Base-by-base conservation (phyloP, 2,329 filamentous ascomycete species). In the Pseudonectria buxi region DNA sequence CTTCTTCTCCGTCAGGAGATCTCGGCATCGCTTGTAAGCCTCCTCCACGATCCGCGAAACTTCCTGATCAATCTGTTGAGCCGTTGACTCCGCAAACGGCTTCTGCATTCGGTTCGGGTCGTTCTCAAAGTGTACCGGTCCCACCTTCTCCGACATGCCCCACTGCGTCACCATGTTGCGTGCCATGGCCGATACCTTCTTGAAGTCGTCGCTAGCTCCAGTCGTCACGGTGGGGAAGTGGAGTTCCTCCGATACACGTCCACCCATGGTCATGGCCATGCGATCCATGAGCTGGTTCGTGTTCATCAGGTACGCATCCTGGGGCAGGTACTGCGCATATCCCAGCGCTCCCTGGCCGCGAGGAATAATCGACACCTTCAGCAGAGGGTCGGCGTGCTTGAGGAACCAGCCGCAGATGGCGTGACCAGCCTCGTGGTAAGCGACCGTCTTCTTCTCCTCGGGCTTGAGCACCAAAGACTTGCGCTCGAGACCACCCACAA, bases 401-500 rank as follows among this genome's bases (percentile, higher is more conserved):
- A 98, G 86, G 71, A 83, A 98, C 92, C 92, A 98, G 39, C 92
- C 92, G 61, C 92, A 98, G 59, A 98, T 94, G 46, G 92, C 92
- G 62, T 98, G 92, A 39, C 92, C 92, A 24, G 92, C 92, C 69
- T 98, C 92, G 65, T 98, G 92, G 63, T 98, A 98, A 5, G 92
- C 92, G 28, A 96, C 92, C 11, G 87, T 94, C 58, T 78, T 84
- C 76, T 96, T 96, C 70, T 98, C 92, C 52, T 88, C 78, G 1
- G 92, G 90, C 48, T 83, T 86, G 36, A 98, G 80, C 25, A 98
- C 90, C 28, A 96, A 71, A 0, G 89, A 95, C 66, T 94, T 96
- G 76, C 94, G 94, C 70, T 98, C 92, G 7, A 98, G 74, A 53
- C 92, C 92, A 55, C 89, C 92, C 54, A 98, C 83, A 34, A 96